Base-by-base conservation (phyloP, 2,329 filamentous ascomycete species). In the Diaporthe destruens region DNA sequence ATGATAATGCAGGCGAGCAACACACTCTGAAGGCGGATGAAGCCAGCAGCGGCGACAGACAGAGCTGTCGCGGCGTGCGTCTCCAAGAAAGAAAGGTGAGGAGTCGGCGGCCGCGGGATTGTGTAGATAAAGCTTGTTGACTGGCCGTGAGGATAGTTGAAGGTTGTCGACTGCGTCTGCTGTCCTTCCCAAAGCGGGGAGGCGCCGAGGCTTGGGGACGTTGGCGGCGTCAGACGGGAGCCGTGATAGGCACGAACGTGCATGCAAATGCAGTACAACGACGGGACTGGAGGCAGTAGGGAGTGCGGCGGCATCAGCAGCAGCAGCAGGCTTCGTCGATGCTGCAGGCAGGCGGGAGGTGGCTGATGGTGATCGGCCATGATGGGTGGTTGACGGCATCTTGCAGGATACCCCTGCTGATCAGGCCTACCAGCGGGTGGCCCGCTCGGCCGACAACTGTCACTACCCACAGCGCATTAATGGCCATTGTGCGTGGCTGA, bases 21-120 rank as follows among this genome's bases (percentile, higher is more conserved):
- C 39, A 16, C 39, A 36, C 11, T 34, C 44, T 32, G 44, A 29
- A 47, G 44, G 44, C 44, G 29, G 61, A 32, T 29, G 44, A 25
- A 25, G 20, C 32, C 44, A 32, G 14, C 29, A n/a, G 44, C 44
- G 44, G n/a, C n/a, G n/a, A n/a, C n/a, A n/a, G n/a, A 65, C 61
- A 47, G 44, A 25, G 61, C 61, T 18, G 61, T 8, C 23, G 16
- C 49, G 12, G 44, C 32, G 44, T 6, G 16, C n/a, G n/a, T 25
- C 32, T 51, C 44, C 61, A 36, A 65, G 12, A 18, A 36, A 36
- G 16, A 44, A 12, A 34, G 34, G 34, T 23, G 42, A 65, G 42
- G 59, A 65, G 59, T 59, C 56, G n/a, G 56, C 56, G 56, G 61
- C 61, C 61, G 61, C 61, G 61, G 61, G 61, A 65, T 9, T 23